Conservation (phyloP, 106 monocot genomes). For the Dactylorhiza incarnata region DNA sequence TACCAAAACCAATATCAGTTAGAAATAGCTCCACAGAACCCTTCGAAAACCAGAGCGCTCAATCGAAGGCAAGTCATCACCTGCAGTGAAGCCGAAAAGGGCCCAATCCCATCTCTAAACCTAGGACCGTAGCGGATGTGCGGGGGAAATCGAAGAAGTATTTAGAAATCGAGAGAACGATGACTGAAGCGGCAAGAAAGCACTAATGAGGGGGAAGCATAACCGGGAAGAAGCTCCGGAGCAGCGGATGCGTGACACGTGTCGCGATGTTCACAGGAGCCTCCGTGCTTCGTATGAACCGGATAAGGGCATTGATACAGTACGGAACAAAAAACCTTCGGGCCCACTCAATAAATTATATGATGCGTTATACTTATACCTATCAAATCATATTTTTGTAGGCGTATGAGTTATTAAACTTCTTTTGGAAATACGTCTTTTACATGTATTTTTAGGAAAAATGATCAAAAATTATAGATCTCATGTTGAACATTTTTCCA, state of each 20-base stretch:
- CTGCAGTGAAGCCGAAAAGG: not conserved
- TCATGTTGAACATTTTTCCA: too few relatives aligned
- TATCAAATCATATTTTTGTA: too few relatives aligned
- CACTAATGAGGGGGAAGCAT: not conserved
- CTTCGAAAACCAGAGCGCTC: not conserved
- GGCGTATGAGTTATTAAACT: too few relatives aligned
- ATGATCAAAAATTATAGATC: too few relatives aligned
- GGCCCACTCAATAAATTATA: too few relatives aligned
- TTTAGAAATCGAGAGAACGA: not conserved
- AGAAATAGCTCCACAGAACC: not conserved
- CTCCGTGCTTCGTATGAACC: not conserved
- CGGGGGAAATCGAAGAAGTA: not conserved
- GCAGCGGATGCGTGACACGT: constrained; percentile 14
- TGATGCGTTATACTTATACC: too few relatives aligned
- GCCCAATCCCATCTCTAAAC: not conserved
- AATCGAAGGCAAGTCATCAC: not conserved
- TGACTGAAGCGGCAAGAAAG: constrained; percentile 15
- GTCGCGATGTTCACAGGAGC: not conserved
- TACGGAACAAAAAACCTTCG: too few relatives aligned
- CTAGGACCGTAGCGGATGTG: too few relatives aligned
- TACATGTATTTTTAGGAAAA: too few relatives aligned
- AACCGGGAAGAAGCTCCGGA: constrained; percentile 6
- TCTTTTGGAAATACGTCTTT: too few relatives aligned
- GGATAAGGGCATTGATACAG: not conserved
- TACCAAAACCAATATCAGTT: not conserved